Conservation (phyloP, 2,329 filamentous ascomycete genomes). For the Cercospora brassicicola region DNA sequence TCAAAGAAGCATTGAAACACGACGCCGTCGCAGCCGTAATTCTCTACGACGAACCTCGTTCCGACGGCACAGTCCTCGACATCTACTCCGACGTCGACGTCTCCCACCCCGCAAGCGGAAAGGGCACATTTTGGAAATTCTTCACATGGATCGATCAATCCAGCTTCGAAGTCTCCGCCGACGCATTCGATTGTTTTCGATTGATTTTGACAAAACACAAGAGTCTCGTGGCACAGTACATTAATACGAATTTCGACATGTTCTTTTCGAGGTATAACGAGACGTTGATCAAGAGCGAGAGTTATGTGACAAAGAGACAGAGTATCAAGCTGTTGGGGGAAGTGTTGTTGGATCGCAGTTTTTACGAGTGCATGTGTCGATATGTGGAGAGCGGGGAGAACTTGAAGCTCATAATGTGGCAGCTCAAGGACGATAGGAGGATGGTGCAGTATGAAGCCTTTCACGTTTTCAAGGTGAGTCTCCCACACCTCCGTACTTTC, state of each 20-base stretch:
- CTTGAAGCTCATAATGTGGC: conserved; percentile 97
- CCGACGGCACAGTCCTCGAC: conserved; percentile 71
- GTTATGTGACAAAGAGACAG: conserved; percentile 96
- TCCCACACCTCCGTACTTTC: too few relatives aligned
- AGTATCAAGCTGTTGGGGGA: conserved; percentile 97
- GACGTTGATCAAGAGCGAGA: conserved; percentile 83
- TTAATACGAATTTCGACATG: conserved; percentile 83
- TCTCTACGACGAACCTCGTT: conserved; percentile 82
- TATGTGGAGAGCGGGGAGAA: conserved; percentile 96
- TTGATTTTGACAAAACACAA: conserved; percentile 95
- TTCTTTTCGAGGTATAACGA: conserved; percentile 93
- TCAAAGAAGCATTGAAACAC: conserved; percentile 86
- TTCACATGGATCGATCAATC: conserved; percentile 97
- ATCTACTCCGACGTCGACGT: conserved; percentile 66
- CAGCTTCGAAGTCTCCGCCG: conserved; percentile 93
- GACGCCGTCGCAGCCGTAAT: conserved; percentile 89
- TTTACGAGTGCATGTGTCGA: conserved; percentile 96
- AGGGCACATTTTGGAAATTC: conserved; percentile 93
- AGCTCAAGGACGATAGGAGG: conserved; percentile 89
- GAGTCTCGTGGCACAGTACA: conserved; percentile 80
- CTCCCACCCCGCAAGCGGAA: conserved; percentile 71
- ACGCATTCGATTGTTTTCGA: conserved; percentile 96
- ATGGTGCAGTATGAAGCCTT: conserved; percentile 99
- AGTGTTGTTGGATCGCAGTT: conserved; percentile 88
- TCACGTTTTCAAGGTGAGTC: conserved; percentile 84